A percentile compares a stretch with the other conserved stretches of the same genome.
These are phyloP conservation scores for Datisca glomerata DNA, from an alignment of 306 rosid genomes.

Conservation along the genomic window DNA sequence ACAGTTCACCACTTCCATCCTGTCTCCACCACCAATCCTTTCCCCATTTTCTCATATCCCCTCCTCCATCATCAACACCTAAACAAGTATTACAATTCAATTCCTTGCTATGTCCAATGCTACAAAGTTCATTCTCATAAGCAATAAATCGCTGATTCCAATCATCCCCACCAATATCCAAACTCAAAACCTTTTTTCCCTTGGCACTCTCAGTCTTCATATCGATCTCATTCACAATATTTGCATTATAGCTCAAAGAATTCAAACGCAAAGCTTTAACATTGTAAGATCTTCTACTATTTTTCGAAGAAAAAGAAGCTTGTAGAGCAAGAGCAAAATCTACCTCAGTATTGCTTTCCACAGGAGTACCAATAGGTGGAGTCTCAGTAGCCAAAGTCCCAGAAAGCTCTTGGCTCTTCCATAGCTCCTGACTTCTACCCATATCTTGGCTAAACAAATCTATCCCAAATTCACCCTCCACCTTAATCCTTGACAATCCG, in stretches of 20 bases:
- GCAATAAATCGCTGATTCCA: slow-evolving; percentile 68
- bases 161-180: slow-evolving; percentile 47
- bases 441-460: slow-evolving; percentile 91
- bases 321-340: slow-evolving; percentile 95
- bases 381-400: slow-evolving; percentile 70
- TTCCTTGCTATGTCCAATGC: slow-evolving; percentile 71
- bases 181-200: slow-evolving; percentile 61
- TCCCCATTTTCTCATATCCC: slow-evolving; percentile 64
- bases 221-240: slow-evolving; percentile 50
- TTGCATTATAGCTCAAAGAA: slow-evolving; percentile 53
- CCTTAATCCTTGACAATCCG: slow-evolving; percentile 86
- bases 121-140: slow-evolving; percentile 64
- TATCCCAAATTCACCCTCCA: slow-evolving; percentile 70
- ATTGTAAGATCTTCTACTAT: slow-evolving; percentile 37
- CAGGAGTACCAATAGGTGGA: slow-evolving; percentile 65
- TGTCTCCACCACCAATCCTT: slow-evolving; percentile 99
- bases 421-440: slow-evolving; percentile 62
- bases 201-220: slow-evolving; percentile 31
- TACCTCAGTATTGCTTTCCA: slow-evolving; percentile 72
- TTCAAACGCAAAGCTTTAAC: slow-evolving; percentile 53
- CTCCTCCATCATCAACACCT: slow-evolving; percentile 41
- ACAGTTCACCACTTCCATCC: slow-evolving; percentile 68
- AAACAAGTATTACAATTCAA: slow-evolving; percentile 29
- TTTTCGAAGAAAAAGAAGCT: slow-evolving; percentile 79
- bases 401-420: slow-evolving; percentile 82